Conservation (phyloP, 169 alveolate genomes). For the Plasmodium gallinaceum region DNA sequence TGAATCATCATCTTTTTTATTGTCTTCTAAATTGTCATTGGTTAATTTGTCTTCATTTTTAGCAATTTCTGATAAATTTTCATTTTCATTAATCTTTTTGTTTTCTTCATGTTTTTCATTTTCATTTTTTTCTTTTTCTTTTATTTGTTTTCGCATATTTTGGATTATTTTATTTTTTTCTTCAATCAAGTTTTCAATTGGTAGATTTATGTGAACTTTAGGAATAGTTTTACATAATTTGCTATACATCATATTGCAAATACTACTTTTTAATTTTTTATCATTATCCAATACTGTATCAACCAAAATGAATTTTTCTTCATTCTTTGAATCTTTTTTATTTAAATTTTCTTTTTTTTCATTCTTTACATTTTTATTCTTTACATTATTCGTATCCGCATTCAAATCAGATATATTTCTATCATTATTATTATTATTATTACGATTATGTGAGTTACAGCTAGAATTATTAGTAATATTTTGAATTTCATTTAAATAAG, state of each 20-base stretch:
- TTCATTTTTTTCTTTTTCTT: conserved; percentile 30
- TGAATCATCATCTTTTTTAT: neutral
- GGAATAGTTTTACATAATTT: conserved; percentile 71
- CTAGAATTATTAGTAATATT: neutral
- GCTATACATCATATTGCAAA: conserved; percentile 53
- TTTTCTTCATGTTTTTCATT: conserved; percentile 1
- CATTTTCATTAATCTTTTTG: neutral
- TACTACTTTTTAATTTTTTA: conserved; percentile 49
- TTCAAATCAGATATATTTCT: neutral
- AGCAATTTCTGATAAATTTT: neutral
- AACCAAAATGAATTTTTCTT: conserved; percentile 24
- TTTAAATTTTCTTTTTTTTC: conserved; percentile 26
- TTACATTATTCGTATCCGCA: neutral
- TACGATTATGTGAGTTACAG: neutral
- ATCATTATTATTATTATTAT: neutral
- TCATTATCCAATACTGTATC: conserved; percentile 72
- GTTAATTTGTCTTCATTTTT: neutral
- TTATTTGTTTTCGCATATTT: conserved; percentile 24
- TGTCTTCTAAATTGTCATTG: neutral
- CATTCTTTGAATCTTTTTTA: conserved; percentile 6
- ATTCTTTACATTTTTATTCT: neutral
- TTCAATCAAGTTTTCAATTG: conserved; percentile 53
- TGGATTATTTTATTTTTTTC: conserved; percentile 70
- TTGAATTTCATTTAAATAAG: neutral
- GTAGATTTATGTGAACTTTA: conserved; percentile 65